Evolutionary conservation across 768 basidiomycete genomes (phyloP), one percentile per base, ranked within the genome.

Genomic region (Suillus decipiens): DNA sequence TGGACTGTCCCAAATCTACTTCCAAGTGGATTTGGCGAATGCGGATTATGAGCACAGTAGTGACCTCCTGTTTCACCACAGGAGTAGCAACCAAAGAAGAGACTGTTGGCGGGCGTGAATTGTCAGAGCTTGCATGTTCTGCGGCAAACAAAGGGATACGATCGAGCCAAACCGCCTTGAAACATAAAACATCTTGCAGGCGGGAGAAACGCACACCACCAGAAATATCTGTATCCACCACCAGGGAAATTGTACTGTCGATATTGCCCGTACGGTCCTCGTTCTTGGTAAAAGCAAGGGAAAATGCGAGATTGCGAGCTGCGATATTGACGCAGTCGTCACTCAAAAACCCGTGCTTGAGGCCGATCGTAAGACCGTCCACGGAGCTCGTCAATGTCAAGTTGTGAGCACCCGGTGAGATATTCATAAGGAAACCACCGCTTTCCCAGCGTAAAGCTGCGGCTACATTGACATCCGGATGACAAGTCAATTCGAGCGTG

Each of bases 151-250:
- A 77, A 0, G 93, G 92, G 33, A 96, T 92, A 42, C 87, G 87
- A 70, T 96, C 94, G 53, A 96, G 73, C 93, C 95, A 96, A 14
- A 96, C 93, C 6, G 95, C 94, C 74, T 96, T 96, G 83, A 96
- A 94, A 74, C 93, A 95, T 22, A 98, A 81, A 60, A 96, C 87
- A 71, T 97, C 95, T 75, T 96, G 95, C 34, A 97, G 76, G 14
- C 95, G 87, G 5, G 92, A 92, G 70, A 98, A 89, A 24, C 89
- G 86, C 45, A 96, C 83, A 7, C 82, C 87, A 0, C 90, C 92
- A 4, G 88, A 80, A 60, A 98, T 84, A 71, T 93, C 90, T 0
- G 95, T 95, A 71, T 94, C 93, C n/a, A 95, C 71, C 8, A 91
- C 82, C 45, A 93, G 74, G 0, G 93, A 94, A 6, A 96, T 74